Evolutionary conservation across 2,329 filamentous ascomycete species (phyloP).

Genomic region (Fusarium subglutinans): DNA sequence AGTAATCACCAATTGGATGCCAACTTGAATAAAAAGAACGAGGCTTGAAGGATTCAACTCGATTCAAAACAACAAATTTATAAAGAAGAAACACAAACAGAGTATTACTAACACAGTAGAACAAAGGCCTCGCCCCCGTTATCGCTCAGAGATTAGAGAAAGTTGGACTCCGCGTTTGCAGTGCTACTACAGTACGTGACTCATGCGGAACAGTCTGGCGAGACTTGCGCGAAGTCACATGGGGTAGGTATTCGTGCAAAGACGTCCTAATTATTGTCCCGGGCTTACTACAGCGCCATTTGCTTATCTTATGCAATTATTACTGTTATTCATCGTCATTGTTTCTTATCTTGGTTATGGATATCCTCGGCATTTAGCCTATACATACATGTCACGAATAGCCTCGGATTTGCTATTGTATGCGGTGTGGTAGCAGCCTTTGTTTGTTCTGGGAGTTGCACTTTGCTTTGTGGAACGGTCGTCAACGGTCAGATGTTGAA

Average conservation of each 20-base stretch:
- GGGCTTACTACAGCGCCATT: constrained; percentile 11
- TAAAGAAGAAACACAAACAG: background rate
- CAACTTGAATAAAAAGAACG: background rate
- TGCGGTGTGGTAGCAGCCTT: background rate
- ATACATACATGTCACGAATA: background rate
- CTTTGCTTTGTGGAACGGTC: background rate
- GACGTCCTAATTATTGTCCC: constrained; percentile 5
- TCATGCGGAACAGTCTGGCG: constrained; percentile 38
- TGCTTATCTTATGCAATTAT: background rate
- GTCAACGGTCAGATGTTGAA: background rate
- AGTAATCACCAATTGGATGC: constrained; percentile 13
- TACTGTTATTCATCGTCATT: background rate
- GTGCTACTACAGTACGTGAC: constrained; percentile 34
- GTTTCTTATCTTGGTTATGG: background rate
- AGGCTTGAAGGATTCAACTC: background rate
- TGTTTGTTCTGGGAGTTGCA: background rate
- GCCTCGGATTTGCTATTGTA: background rate
- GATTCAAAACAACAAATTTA: background rate
- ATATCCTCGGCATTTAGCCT: background rate
- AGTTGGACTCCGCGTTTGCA: constrained; percentile 8
- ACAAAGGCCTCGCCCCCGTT: constrained; percentile 1
- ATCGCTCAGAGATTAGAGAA: constrained; percentile 14
- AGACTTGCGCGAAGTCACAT: constrained; percentile 47
- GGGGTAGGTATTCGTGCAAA: background rate
- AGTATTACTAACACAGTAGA: background rate